Percentiles rank a stretch among this genome's conserved stretches.
phyloP scores from a whole-genome alignment of 2,329 filamentous ascomycete species.

The Lachnellula subtilissima region DNA sequence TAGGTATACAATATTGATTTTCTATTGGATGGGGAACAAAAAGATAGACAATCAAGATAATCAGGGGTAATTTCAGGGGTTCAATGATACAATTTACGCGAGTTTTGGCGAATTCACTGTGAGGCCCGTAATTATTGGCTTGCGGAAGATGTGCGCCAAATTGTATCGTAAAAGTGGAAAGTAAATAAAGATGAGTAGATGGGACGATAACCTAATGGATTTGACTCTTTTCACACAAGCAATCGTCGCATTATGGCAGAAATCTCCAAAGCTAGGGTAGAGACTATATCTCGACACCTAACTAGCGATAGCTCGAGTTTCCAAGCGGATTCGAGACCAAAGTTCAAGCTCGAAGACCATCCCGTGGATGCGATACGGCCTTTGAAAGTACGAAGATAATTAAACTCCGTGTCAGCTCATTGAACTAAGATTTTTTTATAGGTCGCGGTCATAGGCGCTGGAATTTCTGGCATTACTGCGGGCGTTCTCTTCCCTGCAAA shows the following conservation, averaged over 20 bases:
- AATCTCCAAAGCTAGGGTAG: background rate
- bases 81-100: constrained; percentile 6
- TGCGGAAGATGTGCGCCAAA: background rate
- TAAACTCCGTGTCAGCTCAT: background rate
- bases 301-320: background rate
- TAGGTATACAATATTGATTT: background rate
- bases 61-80: background rate
- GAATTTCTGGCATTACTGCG: constrained; percentile 56
- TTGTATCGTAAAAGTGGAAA: too few species aligned
- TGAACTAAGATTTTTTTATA: background rate
- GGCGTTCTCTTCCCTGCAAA: constrained; percentile 63
- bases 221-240: too few species aligned
- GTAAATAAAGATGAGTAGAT: too few species aligned
- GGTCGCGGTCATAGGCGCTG: constrained; percentile 60
- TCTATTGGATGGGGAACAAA: background rate
- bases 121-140: background rate
- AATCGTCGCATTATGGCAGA: background rate
- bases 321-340: background rate
- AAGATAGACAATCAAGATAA: background rate
- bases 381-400: constrained; percentile 3
- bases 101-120: constrained; percentile 3
- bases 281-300: background rate
- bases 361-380: constrained; percentile 22
- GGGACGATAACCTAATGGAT: too few species aligned
- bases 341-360: constrained; percentile 38